Evolutionary conservation across 2,329 filamentous ascomycete genomes (phyloP), one percentile per base, ranked within the genome.

Genomic region (Setomelanomma holmii): DNA sequence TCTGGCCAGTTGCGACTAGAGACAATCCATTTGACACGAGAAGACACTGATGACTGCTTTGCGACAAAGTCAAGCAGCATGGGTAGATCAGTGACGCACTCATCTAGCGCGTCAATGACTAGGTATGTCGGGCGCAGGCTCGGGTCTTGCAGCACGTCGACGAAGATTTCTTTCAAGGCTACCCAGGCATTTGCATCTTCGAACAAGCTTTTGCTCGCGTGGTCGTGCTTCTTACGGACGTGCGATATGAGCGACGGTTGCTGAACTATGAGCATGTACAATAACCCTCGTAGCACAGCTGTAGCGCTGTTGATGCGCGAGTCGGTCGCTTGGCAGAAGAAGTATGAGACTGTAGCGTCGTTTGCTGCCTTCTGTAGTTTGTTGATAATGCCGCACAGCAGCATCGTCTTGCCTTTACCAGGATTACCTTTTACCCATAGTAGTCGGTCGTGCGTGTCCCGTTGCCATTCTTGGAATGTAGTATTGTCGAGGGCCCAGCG

Each of bases 121-220:
- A 56, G 22, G 27, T 49, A 56, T 21, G 44, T 48, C 20, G 33
- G 42, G 12, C 20, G 40, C 40, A 0, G 52, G 40, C 10, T 63
- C 4, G 54, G 51, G 40, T 80, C 75, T 16, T 69, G n/a, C 3
- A 83, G 51, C 10, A 83, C 78, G 2, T 56, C 54, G 1, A 17
- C 52, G 0, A 82, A 70, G 3, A 81, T 74, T 1, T 69, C 45
- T 0, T 57, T 30, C 23, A 56, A 38, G 12, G 27, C 30, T 22
- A 48, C 40, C 19, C 20, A 30, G 14, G 51, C 51, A 66, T 78
- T 78, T 0, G 39, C 16, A 41, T 74, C 75, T 11, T 78, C 34
- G 34, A 53, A 56, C 21, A 56, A 17, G 22, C 12, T 27, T 36
- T 45, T 45, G 19, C 49, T 49, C 22, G 53, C 49, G 7, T 45